Base-by-base conservation (phyloP, 2,329 filamentous ascomycete genomes). In the Macrophomina phaseolina region DNA sequence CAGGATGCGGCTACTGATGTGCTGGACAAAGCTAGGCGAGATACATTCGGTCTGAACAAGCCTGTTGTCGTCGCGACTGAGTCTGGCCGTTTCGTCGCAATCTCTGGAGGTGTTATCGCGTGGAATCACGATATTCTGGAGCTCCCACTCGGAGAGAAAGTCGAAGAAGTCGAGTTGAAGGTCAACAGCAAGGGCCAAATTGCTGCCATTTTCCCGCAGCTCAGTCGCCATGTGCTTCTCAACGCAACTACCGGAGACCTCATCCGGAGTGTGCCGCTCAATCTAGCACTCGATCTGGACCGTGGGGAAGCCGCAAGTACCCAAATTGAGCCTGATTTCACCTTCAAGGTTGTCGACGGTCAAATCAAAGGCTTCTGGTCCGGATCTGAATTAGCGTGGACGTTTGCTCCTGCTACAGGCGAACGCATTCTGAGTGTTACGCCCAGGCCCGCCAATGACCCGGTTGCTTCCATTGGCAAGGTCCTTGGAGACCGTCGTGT, bases 401-500 rank as follows among this genome's bases (percentile, higher is more conserved):
- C 85, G 36, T 93, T 98, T 73, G 78, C 86, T 30, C 86, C 92
- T 8, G 83, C 87, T 0, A 74, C 82, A 1, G 88, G 87, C 11
- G 87, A 96, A 76, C 87, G 83, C 67, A 88, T 98, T 64, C 82
- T 90, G 6, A 82, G 85, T 52, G 84, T 95, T 46, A 89, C 89
- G 2, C 85, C 89, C 18, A 86, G 90, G 56, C 89, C 92, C 9
- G 75, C 86, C 2, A 90, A 94, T 70, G 94, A 99, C 72, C 93
- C 93, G 0, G 89, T 98, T 56, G 94, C 95, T 3, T 98, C 95
- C 0, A 97, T 99, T 72, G 95, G 95, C 9, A 93, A 92, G 67
- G 95, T 98, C 1, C 86, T 99, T 28, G 94, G 93, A 32, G 91
- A 99, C 74, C 88, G 95, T 51, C 90, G 89, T n/a, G 95, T 99